Percentiles rank a stretch among this genome's conserved stretches.
phyloP scores from a whole-genome alignment of 2,329 filamentous ascomycete genomes.

The Claviceps sp. region DNA sequence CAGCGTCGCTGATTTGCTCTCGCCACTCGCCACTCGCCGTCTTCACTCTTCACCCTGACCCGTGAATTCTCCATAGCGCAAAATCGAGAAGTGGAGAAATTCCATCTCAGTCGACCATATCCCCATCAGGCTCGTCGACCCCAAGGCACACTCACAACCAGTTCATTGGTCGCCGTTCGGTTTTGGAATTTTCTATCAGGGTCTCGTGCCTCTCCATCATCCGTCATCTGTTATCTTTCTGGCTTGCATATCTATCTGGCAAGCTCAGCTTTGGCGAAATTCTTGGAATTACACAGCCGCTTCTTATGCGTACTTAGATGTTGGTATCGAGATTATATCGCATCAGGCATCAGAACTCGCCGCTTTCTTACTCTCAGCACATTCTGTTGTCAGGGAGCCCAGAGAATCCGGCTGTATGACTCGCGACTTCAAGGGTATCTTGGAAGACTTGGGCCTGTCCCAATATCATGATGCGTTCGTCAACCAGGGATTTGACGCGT shows the following conservation, averaged over 20 bases:
- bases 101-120: background rate
- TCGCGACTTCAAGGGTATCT: conserved; percentile 47
- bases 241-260: background rate
- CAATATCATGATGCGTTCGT: conserved; percentile 63
- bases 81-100: background rate
- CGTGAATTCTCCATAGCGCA: background rate
- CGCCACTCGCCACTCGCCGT: background rate
- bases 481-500: conserved; percentile 72
- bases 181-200: background rate
- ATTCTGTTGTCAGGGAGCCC: background rate
- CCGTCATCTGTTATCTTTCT: background rate
- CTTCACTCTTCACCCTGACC: background rate
- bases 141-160: background rate
- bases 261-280: background rate
- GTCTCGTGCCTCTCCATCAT: background rate
- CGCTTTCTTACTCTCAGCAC: background rate
- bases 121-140: background rate
- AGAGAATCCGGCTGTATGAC: conserved; percentile 25
- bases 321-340: conserved; percentile 1
- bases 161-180: background rate
- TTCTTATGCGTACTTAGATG: conserved; percentile 7
- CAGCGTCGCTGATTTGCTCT: background rate
- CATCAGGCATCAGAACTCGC: background rate
- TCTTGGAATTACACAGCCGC: background rate
- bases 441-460: conserved; percentile 63